These are phyloP conservation scores for Solanum etuberosum DNA, from an alignment of 257 asterid species.

Conservation along the genomic window DNA sequence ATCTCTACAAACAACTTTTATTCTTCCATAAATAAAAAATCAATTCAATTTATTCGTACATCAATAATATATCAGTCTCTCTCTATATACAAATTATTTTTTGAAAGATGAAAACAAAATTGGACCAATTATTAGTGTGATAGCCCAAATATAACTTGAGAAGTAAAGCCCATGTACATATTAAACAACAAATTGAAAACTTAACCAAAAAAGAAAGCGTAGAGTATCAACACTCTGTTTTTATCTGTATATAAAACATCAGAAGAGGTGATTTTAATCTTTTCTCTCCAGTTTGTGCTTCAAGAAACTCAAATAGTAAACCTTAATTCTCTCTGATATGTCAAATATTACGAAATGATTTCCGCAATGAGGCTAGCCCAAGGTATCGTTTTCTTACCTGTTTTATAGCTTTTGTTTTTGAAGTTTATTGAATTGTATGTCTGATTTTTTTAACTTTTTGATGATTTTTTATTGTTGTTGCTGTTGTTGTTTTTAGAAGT, in stretches of 20 bases:
- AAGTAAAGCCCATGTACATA: not conserved
- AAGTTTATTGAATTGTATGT: not conserved
- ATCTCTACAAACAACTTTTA: not conserved
- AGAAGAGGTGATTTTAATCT: not conserved
- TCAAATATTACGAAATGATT: conserved; percentile 26
- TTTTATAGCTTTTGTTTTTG: not conserved
- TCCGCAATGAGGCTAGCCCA: conserved; percentile 90
- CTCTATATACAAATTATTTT: no score
- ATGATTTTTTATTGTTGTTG: not conserved
- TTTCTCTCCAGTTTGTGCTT: not conserved
- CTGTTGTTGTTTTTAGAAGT: not conserved
- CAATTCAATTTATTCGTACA: no score
- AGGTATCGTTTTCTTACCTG: conserved; percentile 33
- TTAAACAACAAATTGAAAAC: no score
- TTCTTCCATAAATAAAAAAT: not conserved
- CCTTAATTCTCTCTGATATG: no score
- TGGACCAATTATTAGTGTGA: no score
- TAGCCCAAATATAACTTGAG: no score
- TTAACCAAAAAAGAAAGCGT: not conserved
- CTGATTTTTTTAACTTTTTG: not conserved
- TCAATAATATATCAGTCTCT: no score
- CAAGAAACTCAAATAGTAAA: not conserved
- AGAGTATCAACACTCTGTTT: not conserved
- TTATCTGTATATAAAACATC: not conserved
- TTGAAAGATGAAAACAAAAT: not conserved